Conservation (phyloP, 441 rosid genomes). For the Pelargonium citronellum region DNA sequence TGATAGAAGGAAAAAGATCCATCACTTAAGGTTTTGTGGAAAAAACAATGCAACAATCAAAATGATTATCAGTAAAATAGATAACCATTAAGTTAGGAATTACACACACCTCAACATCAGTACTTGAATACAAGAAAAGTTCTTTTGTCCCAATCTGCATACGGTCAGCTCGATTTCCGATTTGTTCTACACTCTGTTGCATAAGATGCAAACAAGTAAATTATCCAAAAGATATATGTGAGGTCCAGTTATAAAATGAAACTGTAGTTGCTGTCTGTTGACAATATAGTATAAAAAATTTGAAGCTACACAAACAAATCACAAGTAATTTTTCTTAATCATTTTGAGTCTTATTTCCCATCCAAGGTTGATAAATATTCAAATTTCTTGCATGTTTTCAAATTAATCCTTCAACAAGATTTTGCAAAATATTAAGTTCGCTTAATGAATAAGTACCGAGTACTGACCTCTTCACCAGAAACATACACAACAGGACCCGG, state of each 20-base stretch:
- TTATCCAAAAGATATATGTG: not conserved
- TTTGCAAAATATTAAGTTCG: not conserved
- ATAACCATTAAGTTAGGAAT: slow-evolving; percentile 10
- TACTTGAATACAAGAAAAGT: slow-evolving; percentile 73
- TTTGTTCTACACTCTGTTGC: slow-evolving; percentile 86
- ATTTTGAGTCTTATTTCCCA: not conserved
- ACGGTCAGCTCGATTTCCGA: slow-evolving; percentile 83
- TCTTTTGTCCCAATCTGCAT: slow-evolving; percentile 55
- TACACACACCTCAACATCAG: slow-evolving; percentile 69
- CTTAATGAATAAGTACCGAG: not conserved
- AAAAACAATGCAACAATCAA: not conserved
- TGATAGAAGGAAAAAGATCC: slow-evolving; percentile 27
- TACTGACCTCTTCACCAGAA: slow-evolving; percentile 88
- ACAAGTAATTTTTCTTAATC: not conserved
- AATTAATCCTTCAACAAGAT: not conserved
- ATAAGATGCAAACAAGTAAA: slow-evolving; percentile 20
- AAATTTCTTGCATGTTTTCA: not conserved
- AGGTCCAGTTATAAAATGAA: not conserved
- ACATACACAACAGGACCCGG: slow-evolving; percentile 78
- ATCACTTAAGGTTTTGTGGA: not conserved
- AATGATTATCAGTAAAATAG: slow-evolving; percentile 11
- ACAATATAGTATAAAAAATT: not conserved
- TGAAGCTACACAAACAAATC: too few relatives aligned
- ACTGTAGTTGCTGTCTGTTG: not conserved
- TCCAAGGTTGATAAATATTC: not conserved